Evolutionary conservation across 2,329 filamentous ascomycete species (phyloP).

Genomic region (Cadophora malorum): DNA sequence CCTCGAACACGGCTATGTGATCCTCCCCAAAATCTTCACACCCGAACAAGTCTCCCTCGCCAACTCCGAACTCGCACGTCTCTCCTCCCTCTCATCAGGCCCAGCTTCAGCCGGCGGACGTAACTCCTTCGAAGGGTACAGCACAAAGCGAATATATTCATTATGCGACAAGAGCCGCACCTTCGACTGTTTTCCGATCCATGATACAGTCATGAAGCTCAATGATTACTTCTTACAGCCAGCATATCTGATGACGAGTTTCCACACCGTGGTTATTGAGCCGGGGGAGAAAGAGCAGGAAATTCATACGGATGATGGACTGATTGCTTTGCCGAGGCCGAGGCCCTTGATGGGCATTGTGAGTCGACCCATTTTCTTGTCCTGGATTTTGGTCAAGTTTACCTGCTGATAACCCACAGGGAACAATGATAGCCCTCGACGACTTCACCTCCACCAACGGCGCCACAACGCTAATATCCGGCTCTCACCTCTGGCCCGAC

Average conservation of each 20-base stretch:
- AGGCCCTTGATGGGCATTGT: conserved; percentile 43
- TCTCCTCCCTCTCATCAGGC: conserved; percentile 41
- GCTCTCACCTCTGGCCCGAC: conserved; percentile 43
- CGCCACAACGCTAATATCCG: conserved; percentile 43
- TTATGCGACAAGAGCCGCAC: conserved; percentile 49
- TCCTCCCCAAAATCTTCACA: conserved; percentile 47
- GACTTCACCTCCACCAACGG: conserved; percentile 43
- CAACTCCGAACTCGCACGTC: conserved; percentile 46
- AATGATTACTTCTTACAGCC: conserved; percentile 51
- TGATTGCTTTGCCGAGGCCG: conserved; percentile 41
- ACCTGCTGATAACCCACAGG: no score
- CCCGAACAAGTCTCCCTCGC: conserved; percentile 45
- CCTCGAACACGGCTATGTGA: conserved; percentile 49
- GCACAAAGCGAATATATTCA: conserved; percentile 49
- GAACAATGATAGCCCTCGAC: conserved; percentile 44
- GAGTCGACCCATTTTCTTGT: conserved; percentile 25
- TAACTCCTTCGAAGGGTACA: conserved; percentile 49
- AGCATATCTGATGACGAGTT: conserved; percentile 47
- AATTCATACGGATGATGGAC: conserved; percentile 48
- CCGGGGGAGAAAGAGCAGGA: conserved; percentile 46
- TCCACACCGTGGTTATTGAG: conserved; percentile 49
- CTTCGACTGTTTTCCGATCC: conserved; percentile 49
- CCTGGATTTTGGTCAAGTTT: no score
- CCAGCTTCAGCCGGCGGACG: conserved; percentile 45
- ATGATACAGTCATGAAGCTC: conserved; percentile 48